Conservation (phyloP, 345 rosid species). For the Clausena lansium region DNA sequence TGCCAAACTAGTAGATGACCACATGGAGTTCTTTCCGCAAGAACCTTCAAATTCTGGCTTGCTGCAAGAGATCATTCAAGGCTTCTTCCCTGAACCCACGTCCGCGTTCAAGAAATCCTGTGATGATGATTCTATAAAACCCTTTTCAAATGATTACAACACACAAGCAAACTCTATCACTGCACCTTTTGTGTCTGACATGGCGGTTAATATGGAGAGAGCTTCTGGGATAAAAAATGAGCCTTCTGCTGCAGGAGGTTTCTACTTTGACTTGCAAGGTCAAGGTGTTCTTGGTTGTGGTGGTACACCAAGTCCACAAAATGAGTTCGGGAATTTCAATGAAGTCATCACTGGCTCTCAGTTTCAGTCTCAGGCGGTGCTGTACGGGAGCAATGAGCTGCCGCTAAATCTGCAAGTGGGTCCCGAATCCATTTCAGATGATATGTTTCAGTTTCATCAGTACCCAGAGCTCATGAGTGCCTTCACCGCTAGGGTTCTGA, state of each 20-base stretch:
- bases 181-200: slow-evolving; percentile 6
- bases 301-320: background rate
- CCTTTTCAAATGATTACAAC: background rate
- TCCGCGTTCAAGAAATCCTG: slow-evolving; percentile 12
- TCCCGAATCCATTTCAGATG: slow-evolving; percentile 29
- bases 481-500: slow-evolving; percentile 38
- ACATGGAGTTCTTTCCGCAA: slow-evolving; percentile 42
- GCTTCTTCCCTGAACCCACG: slow-evolving; percentile 51
- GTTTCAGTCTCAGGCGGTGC: background rate
- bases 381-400: background rate
- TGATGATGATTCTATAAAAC: background rate
- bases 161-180: background rate
- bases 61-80: slow-evolving; percentile 74
- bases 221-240: slow-evolving; percentile 13
- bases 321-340: slow-evolving; percentile 15
- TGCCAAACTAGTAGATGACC: background rate
- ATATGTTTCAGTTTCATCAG: slow-evolving; percentile 34
- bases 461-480: slow-evolving; percentile 34
- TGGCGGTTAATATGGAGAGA: background rate
- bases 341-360: slow-evolving; percentile 11
- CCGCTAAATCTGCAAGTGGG: slow-evolving; percentile 24
- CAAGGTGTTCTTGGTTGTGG: too few relatives aligned
- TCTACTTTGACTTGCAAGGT: slow-evolving; percentile 14
- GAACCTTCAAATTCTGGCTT: slow-evolving; percentile 72
- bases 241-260: slow-evolving; percentile 1